Base-by-base conservation (phyloP, 768 basidiomycete species). In the Termitomyces heimii region DNA sequence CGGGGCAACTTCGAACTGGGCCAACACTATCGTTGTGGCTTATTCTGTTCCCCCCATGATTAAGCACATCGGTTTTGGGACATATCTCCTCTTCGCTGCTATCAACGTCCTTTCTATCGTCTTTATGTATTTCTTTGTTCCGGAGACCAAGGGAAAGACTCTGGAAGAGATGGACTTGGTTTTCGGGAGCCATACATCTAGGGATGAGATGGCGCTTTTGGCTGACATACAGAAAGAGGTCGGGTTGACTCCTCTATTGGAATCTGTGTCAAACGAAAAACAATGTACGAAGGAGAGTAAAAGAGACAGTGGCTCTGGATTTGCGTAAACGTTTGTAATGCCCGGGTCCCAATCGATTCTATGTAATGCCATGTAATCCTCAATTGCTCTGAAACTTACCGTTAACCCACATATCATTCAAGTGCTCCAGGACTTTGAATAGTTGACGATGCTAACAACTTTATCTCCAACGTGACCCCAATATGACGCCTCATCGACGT, bases 1-100 rank as follows among this genome's bases (percentile, higher is more conserved):
- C 26, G 77, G 68, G 7, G 73, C 76, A 4, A 77, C 76, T 14
- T 62, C 68, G 0, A 75, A 74, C 24, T 76, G 75, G 75, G 71
- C 73, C 62, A 71, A 73, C 28, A 76, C 74, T 28, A 68, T 66
- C 22, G 56, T 62, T n/a, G 64, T 66, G 44, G 59, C 62, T 16
- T 60, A 63, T 32, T 54, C 64, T 31, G 67, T 74, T 7, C 75
- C 75, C 7, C 69, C 69, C 32, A 71, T 75, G 70, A 66, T 75
- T 32, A 63, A 65, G 13, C 57, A 67, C 7, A 69, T 71, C 29
- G 69, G 64, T 14, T 71, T 67, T 42, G 70, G 69, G 4, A 75
- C 73, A 35, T 75, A 73, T 60, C 53, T 75, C 52, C 64, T 69
- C 29, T 69, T 68, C 42, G 61, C 66, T 20, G 63, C 57, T 56